A percentile compares a stretch with the other conserved stretches of the same genome.
phyloP scores from a whole-genome alignment of 805 yeast species.

The Schwanniomyces occidentalis region DNA sequence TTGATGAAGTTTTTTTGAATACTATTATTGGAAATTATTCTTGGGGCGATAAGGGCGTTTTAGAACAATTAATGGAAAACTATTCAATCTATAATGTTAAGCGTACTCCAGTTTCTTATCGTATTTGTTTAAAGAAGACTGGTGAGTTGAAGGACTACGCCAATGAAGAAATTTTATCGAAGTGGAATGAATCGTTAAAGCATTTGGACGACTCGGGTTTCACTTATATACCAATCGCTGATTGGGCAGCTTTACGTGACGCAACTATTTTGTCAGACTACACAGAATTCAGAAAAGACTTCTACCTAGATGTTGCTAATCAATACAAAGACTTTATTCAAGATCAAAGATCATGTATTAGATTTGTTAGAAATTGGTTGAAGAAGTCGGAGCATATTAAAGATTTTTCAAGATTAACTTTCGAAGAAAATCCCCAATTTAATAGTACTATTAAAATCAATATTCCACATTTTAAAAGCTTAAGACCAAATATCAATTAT shows the following conservation, averaged over 20 bases:
- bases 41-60: conserved; percentile 69
- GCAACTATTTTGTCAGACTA: conserved; percentile 58
- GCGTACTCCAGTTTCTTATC: conserved; percentile 67
- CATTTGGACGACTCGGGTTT: conserved; percentile 54
- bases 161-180: conserved; percentile 49
- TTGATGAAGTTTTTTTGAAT: conserved; percentile 82
- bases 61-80: conserved; percentile 61
- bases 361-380: conserved; percentile 32
- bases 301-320: conserved; percentile 57
- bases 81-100: conserved; percentile 57
- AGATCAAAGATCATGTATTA: conserved; percentile 29
- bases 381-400: conserved; percentile 23
- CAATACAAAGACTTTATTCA: conserved; percentile 45
- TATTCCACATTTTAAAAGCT: conserved; percentile 24
- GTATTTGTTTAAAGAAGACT: conserved; percentile 70
- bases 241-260: conserved; percentile 81
- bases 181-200: conserved; percentile 54
- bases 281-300: conserved; percentile 46
- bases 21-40: conserved; percentile 65
- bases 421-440: conserved; percentile 18
- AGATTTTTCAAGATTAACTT: conserved; percentile 22
- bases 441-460: conserved; percentile 16
- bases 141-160: conserved; percentile 61
- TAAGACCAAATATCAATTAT: conserved; percentile 31
- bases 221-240: conserved; percentile 73